Conservation (phyloP, 1,139 yeast genomes). For the Waltiozyma sp. region DNA sequence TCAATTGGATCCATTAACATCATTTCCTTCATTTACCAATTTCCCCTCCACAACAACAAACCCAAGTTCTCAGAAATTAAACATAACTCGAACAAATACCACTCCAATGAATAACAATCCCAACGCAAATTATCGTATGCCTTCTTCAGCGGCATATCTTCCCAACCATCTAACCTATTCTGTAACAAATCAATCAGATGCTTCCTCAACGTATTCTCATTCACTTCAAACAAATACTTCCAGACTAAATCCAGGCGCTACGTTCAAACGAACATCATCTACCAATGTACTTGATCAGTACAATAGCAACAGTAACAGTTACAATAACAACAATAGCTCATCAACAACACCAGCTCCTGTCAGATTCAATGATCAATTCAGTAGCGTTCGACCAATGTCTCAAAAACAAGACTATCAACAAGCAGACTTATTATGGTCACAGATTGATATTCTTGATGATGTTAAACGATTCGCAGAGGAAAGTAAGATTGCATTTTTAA, state of each 20-base stretch:
- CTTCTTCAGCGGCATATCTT: neutral
- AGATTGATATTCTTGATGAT: neutral
- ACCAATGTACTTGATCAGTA: neutral
- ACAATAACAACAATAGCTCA: too few species aligned
- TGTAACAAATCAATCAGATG: neutral
- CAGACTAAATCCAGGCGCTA: neutral
- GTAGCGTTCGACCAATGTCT: neutral
- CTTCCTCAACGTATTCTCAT: neutral
- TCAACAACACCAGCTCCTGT: neutral
- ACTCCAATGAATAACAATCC: neutral
- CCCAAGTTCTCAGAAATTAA: neutral
- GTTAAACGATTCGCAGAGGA: neutral
- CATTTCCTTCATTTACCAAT: neutral
- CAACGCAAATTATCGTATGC: neutral
- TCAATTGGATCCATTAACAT: neutral
- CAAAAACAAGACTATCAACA: neutral
- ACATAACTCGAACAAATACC: neutral
- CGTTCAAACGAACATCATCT: neutral
- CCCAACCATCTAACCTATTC: neutral
- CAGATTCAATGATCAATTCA: neutral
- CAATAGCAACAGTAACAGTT: too few species aligned
- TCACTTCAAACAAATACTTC: neutral
- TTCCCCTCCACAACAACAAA: neutral
- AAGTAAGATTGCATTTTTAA: neutral
- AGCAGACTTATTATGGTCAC: neutral